Evolutionary conservation across 164 flowering plant species (phyloP), one percentile per base, ranked within the genome.

Genomic region (Litsea cubeba): DNA sequence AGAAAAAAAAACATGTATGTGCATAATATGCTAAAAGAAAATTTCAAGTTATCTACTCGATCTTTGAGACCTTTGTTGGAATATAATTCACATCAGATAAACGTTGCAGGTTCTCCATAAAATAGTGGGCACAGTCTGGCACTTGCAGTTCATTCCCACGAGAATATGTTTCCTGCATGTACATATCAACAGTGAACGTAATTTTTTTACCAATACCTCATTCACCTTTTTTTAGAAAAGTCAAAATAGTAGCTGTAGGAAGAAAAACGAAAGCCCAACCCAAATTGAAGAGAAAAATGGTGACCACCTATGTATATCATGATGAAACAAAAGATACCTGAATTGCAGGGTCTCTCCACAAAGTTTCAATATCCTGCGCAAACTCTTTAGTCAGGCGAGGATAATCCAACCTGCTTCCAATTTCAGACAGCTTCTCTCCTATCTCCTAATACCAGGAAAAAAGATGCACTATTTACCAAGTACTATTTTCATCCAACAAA

Each of bases 71-170:
- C 99, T 90, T 93, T 65, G 99, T 93, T 46, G 99, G 99, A 76
- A 92, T 75, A 81, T 95, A 95, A 84, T 89, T 83, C 65, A 73
- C 68, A 69, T 91, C 95, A 30, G 98, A 83, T 76, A 95, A 77
- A 80, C 98, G 85, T 68, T 88, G 87, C 83, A 93, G 80, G 77
- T 91, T 92, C 64, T 91, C 97, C 98, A 95, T 93, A 78, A 93
- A 92, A 84, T 92, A 95, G 63, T 82, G 77, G 24, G 97, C 83
- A 80, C 97, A 95, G 63, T 95, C 99, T 65, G 99, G 99, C 81
- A 95, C 87, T 85, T 93, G 99, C 71, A 95, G 89, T 77, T 92
- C 97, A 87, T 89, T 89, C 60, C 96, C 91, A 76, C 88, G 95
- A 70, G 84, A 76, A 81, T 76, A 88, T 1, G 97, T 90, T 86